Base-by-base conservation (phyloP, 805 yeast species). In the Wickerhamomyces bovis region DNA sequence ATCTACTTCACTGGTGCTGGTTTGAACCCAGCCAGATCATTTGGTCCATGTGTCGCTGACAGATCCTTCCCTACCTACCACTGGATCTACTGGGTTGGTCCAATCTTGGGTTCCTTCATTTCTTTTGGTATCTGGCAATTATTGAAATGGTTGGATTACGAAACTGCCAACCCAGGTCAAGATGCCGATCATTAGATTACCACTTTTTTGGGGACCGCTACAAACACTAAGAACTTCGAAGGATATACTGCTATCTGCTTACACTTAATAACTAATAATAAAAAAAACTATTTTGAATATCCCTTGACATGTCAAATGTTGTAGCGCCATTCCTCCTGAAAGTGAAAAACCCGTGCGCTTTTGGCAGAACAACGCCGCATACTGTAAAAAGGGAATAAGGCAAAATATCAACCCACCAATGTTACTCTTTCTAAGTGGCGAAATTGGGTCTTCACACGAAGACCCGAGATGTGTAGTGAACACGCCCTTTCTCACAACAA, bases 81-180 rank as follows among this genome's bases (percentile, higher is more conserved):
- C 75, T 88, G 95, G 95, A 87, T 89, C 54, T 88, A 88, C 76
- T 87, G 95, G 94, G 80, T 88, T 48, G 96, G 96, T 45, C 96
- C 96, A 50, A 57, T 81, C 46, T 61, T 85, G 49, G 96, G 95
- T 53, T 69, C 90, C 11, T 50, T 75, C 46, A 63, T 87, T 55
- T 83, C 95, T 18, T 78, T 75, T 55, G 76, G 75, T 50, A 72
- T 86, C 53, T 85, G 87, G 84, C 74, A 81, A 62, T 53, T 78
- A 42, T 72, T 87, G 69, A 81, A 79, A 66, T 57, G 76, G 59
- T 71, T 85, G 58, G 76, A 83, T 60, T 85, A 84, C 68, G 82
- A 80, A 69, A 76, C 83, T 45, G 72, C 77, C 58, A 80, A 81
- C 71, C 85, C 85, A 49, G 84, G 83, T 48, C 85, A 81, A 70